Evolutionary conservation across 805 yeast genomes (phyloP).

Genomic region (Scheffersomyces lignosus): DNA sequence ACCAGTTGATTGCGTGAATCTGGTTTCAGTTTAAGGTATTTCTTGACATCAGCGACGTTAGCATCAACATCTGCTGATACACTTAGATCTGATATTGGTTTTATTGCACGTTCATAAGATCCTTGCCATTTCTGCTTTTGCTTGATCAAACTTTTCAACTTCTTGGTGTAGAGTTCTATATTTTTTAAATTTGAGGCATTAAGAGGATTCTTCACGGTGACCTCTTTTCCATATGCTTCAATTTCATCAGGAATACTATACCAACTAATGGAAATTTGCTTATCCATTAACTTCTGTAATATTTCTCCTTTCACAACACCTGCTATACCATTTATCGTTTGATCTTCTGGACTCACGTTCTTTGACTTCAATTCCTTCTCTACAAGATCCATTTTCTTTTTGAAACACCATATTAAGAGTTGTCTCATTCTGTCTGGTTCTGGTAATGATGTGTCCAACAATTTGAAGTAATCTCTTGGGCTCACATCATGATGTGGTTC

Average conservation of each 20-base stretch:
- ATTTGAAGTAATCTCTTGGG: slow-evolving; percentile 56
- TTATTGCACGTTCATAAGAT: slow-evolving; percentile 19
- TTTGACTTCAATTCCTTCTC: slow-evolving; percentile 13
- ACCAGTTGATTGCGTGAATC: slow-evolving; percentile 5
- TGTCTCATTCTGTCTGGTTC: slow-evolving; percentile 76
- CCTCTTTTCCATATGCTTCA: slow-evolving; percentile 24
- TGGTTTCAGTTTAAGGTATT: slow-evolving; percentile 10
- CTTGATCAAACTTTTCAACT: slow-evolving; percentile 41
- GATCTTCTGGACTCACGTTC: slow-evolving; percentile 27
- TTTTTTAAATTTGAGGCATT: slow-evolving; percentile 53
- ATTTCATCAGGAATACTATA: slow-evolving; percentile 39
- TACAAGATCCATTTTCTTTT: slow-evolving; percentile 43
- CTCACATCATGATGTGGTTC: slow-evolving; percentile 66
- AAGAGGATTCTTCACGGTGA: slow-evolving; percentile 57
- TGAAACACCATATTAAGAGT: slow-evolving; percentile 65
- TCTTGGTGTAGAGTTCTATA: slow-evolving; percentile 44
- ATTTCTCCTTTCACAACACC: slow-evolving; percentile 65
- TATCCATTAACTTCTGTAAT: slow-evolving; percentile 56
- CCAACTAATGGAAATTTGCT: slow-evolving; percentile 68
- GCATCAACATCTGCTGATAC: slow-evolving; percentile 2
- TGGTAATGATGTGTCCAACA: slow-evolving; percentile 59
- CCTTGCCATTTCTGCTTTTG: slow-evolving; percentile 52
- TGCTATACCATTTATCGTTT: slow-evolving; percentile 52
- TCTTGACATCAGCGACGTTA: slow-evolving; percentile 15
- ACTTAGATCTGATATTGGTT: slow-evolving; percentile 14